Base-by-base conservation (phyloP, 1,284 basidiomycete genomes). In the Ustilago trichophora region DNA sequence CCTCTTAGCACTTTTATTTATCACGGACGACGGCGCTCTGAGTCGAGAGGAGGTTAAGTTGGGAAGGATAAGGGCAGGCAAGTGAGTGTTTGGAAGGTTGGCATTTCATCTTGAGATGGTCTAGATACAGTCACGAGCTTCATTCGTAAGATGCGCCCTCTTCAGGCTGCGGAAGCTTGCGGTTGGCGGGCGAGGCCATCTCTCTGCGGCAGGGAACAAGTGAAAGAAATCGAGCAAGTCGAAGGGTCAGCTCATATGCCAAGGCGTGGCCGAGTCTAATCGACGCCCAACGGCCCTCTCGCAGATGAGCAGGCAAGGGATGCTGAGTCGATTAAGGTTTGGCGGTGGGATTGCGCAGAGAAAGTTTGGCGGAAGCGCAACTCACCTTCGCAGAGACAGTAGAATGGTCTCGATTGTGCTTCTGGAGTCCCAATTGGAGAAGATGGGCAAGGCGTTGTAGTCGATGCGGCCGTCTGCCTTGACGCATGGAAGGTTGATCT, bases 401-500 rank as follows among this genome's bases (percentile, higher is more conserved):
- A 81, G 66, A n/a, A 81, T 56, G 5, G 70, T 79, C 53, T 81
- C 79, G 57, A 81, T 57, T 25, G 78, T 80, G 56, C 63, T 78
- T n/a, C 74, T 69, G 16, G 76, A 67, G 16, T 63, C 64, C 79
- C 79, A 81, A n/a, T 70, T 59, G 38, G 69, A 58, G 15, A 81
- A 66, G 33, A 77, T 73, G 34, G 77, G 64, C 29, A 80, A 48
- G 10, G 52, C 59, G n/a, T 38, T 66, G 62, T 60, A 54, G 44
- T 75, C 63, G 44, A 78, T 85, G 49, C 84, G 87, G 43, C 95
- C 94, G 66, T 89, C 86, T 7, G 83, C 78, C 75, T 86, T 87
- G 68, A 98, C 94, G 78, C 94, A 97, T 2, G 96, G 95, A n/a
- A 98, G 85, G 82, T 97, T 97, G 76, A 98, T 92, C 63, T 88